These are phyloP conservation scores for Mentha longifolia DNA, from an alignment of 257 asterid genomes.

Conservation along the genomic window DNA sequence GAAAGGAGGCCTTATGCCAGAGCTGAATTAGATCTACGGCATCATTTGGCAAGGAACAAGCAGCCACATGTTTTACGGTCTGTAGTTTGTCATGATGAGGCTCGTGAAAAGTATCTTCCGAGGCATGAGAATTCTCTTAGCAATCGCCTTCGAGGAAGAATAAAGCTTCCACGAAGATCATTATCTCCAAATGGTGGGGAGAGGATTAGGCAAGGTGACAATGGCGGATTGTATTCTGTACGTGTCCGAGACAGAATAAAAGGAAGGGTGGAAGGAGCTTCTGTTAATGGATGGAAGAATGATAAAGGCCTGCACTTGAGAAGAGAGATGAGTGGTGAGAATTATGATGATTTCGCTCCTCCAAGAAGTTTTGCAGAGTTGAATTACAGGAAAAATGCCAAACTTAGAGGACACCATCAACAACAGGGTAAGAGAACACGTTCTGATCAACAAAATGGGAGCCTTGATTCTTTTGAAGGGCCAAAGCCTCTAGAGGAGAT, in stretches of 20 bases:
- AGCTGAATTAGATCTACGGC: slow-evolving; percentile 52
- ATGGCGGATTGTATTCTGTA: slow-evolving; percentile 41
- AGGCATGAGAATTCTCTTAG: slow-evolving; percentile 48
- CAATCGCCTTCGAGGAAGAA: slow-evolving; percentile 59
- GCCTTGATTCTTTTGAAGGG: slow-evolving; percentile 56
- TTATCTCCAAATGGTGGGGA: slow-evolving; percentile 43
- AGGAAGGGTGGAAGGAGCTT: slow-evolving; percentile 48
- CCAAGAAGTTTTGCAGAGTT: slow-evolving; percentile 64
- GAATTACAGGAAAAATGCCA: slow-evolving; percentile 43
- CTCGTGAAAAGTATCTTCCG: slow-evolving; percentile 42
- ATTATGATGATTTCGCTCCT: slow-evolving; percentile 43
- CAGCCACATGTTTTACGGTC: slow-evolving; percentile 56
- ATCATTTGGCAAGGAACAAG: slow-evolving; percentile 48
- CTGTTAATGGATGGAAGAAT: slow-evolving; percentile 39
- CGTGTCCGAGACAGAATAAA: slow-evolving; percentile 55
- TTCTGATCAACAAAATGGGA: slow-evolving; percentile 36
- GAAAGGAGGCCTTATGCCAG: slow-evolving; percentile 49
- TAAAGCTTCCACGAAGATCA: slow-evolving; percentile 53
- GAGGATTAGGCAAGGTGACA: slow-evolving; percentile 41
- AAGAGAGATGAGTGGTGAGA: slow-evolving; percentile 40
- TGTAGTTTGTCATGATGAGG: slow-evolving; percentile 49
- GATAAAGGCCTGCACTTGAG: slow-evolving; percentile 36
- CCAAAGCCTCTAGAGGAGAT: slow-evolving; percentile 69
- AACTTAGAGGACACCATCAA: slow-evolving; percentile 40
- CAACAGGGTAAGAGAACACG: slow-evolving; percentile 55